phyloP scores from a whole-genome alignment of 2,329 filamentous ascomycete species.

The Huntiella bhutanensis region DNA sequence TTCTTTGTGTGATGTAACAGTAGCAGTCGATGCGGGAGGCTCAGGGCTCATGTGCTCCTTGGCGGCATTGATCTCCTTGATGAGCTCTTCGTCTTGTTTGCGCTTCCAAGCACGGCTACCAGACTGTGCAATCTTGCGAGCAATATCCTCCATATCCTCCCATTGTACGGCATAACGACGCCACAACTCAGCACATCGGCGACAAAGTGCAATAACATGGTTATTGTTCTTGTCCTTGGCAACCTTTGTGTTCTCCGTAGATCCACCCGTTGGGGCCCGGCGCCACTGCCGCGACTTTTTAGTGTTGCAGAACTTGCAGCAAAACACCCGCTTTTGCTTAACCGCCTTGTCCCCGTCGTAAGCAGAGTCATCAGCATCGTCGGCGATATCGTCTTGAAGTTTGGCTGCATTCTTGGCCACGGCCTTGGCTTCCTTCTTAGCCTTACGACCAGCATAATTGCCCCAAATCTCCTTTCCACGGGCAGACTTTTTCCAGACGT shows the following conservation, averaged over 20 bases:
- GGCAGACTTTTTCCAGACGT: conserved; percentile 91
- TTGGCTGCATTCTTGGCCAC: conserved; percentile 53
- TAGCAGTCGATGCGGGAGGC: conserved; percentile 8
- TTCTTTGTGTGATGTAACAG: not conserved
- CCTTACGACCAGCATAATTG: conserved; percentile 68
- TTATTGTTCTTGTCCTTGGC: conserved; percentile 62
- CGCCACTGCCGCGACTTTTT: conserved; percentile 78
- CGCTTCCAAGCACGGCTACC: conserved; percentile 73
- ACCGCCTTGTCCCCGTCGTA: conserved; percentile 78
- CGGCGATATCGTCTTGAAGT: conserved; percentile 77
- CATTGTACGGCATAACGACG: conserved; percentile 89
- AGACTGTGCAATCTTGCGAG: conserved; percentile 65
- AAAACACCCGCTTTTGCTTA: conserved; percentile 62
- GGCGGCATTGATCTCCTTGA: conserved; percentile 50
- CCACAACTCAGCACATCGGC: conserved; percentile 84
- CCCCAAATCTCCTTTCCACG: conserved; percentile 80
- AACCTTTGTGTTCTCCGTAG: conserved; percentile 36
- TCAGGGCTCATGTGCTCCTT: conserved; percentile 27
- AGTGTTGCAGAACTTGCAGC: conserved; percentile 82
- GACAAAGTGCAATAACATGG: conserved; percentile 66
- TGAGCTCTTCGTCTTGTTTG: conserved; percentile 76
- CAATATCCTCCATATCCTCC: conserved; percentile 81
- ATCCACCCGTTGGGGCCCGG: conserved; percentile 57
- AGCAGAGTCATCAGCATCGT: conserved; percentile 84
- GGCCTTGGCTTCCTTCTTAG: conserved; percentile 69